Evolutionary conservation across 345 rosid species (phyloP).

Genomic region (Orychophragmus violaceus): DNA sequence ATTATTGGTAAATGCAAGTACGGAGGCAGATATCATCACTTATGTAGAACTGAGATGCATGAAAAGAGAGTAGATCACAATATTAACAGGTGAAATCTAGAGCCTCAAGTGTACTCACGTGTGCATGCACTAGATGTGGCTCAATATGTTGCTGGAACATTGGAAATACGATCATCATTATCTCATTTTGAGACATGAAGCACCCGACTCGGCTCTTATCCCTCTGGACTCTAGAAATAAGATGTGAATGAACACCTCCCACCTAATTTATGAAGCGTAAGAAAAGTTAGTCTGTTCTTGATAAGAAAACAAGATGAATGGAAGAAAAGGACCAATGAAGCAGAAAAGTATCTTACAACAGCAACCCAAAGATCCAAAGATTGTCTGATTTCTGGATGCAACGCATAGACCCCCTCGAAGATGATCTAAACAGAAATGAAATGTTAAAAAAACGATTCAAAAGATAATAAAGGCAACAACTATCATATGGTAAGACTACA

Average conservation of each 20-base stretch:
- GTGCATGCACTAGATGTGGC: conserved; percentile 99
- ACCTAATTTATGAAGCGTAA: conserved; percentile 52
- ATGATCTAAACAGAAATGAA: conserved; percentile 55
- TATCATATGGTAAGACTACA: not conserved
- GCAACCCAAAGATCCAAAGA: conserved; percentile 97
- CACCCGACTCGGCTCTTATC: conserved; percentile 89
- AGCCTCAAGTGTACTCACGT: conserved; percentile 55
- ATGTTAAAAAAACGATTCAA: not conserved
- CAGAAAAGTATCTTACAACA: conserved; percentile 63
- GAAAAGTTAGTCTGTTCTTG: conserved; percentile 7
- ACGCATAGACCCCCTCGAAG: conserved; percentile 94
- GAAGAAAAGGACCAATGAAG: conserved; percentile 11
- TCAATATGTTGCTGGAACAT: conserved; percentile 98
- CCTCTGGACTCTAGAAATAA: conserved; percentile 96
- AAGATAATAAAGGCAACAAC: not conserved
- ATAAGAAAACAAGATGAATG: conserved; percentile 9
- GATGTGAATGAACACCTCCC: conserved; percentile 99
- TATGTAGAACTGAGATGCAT: not conserved
- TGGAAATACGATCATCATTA: conserved; percentile 97
- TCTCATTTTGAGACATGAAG: conserved; percentile 94
- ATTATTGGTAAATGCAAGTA: conserved; percentile 9
- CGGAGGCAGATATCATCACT: not conserved
- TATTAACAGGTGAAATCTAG: conserved; percentile 1
- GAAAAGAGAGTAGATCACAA: not conserved
- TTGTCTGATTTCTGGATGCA: conserved; percentile 90